A percentile compares a stretch with the other conserved stretches of the same genome.
phyloP scores from a whole-genome alignment of 495 filamentous ascomycete species.

The Geopyxis carbonaria region DNA sequence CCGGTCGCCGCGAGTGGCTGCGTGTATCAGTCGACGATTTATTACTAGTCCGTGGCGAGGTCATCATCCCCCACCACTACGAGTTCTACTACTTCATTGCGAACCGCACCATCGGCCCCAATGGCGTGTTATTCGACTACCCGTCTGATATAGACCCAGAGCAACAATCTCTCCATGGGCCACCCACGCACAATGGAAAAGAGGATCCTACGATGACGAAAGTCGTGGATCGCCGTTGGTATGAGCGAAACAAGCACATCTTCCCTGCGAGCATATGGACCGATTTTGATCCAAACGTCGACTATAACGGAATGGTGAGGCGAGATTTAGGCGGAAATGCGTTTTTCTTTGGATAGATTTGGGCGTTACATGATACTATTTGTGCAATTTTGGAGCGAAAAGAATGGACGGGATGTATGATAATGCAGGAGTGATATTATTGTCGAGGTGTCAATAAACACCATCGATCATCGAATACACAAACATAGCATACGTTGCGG shows the following conservation, averaged over 20 bases:
- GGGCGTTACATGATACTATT: neutral
- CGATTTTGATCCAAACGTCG: conserved; percentile 75
- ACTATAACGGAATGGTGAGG: conserved; percentile 65
- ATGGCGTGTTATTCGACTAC: conserved; percentile 64
- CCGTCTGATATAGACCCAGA: conserved; percentile 29
- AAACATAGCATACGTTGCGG: too few species aligned
- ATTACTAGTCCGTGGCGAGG: conserved; percentile 76
- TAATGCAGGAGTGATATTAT: too few species aligned
- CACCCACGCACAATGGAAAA: conserved; percentile 27
- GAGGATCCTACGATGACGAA: conserved; percentile 79
- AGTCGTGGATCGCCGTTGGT: conserved; percentile 92
- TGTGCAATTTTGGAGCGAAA: too few species aligned
- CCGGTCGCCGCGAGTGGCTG: conserved; percentile 59
- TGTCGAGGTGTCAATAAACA: too few species aligned
- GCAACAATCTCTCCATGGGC: neutral
- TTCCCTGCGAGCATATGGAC: conserved; percentile 93
- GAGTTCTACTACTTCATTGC: conserved; percentile 94
- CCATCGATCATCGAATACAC: too few species aligned
- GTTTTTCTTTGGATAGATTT: conserved; percentile 54
- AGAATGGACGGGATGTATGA: too few species aligned
- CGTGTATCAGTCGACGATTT: conserved; percentile 90
- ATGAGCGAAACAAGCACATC: conserved; percentile 92
- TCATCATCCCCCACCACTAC: conserved; percentile 94
- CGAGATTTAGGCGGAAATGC: conserved; percentile 76
- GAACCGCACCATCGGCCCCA: conserved; percentile 61